Base-by-base conservation (phyloP, 345 rosid genomes). In the Conringia planisiliqua region DNA sequence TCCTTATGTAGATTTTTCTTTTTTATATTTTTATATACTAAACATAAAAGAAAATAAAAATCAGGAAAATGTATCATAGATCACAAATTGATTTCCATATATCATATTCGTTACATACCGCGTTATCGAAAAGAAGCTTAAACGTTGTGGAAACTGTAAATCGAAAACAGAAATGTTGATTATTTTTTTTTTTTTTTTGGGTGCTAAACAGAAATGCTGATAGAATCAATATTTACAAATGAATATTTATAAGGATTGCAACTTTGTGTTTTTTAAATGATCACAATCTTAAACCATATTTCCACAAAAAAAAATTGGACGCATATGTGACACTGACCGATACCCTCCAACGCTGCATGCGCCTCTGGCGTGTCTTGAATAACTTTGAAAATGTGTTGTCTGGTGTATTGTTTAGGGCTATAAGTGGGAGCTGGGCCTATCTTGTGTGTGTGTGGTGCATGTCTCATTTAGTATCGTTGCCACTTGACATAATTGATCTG, bases 371-470 rank as follows among this genome's bases (percentile, higher is more conserved):
- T 55, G 56, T 27, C 52, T 27, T 39, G 18, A 22, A 20, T 50
- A 22, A 22, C 27, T 14, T 51, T 24, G 27, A 51, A 51, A 11
- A 14, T 16, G 47, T 46, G 48, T 24, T 71, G 67, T 17, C n/a
- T 32, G 8, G 38, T 33, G 10, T 58, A 20, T 43, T 20, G 44
- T 40, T 44, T 29, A 30, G 12, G 9, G 39, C 16, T 40, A 8
- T 44, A 32, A 46, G 20, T 22, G 44, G 57, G 74, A 24, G 4
- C 8, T 46, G 44, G 33, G 22, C 35, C 33, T 35, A 44, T 35
- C 58, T 59, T 46, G 74, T 22, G 58, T 46, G 74, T 33, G 11
- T 35, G 36, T 40, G 52, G 73, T 29, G 42, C 64, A 56, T 71
- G 48, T 59, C 74, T 47, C 66, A 33, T 59, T 22, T 33, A 59